These are phyloP conservation scores for Emericellopsis terricola DNA, from an alignment of 495 filamentous ascomycete genomes.

Conservation along the genomic window DNA sequence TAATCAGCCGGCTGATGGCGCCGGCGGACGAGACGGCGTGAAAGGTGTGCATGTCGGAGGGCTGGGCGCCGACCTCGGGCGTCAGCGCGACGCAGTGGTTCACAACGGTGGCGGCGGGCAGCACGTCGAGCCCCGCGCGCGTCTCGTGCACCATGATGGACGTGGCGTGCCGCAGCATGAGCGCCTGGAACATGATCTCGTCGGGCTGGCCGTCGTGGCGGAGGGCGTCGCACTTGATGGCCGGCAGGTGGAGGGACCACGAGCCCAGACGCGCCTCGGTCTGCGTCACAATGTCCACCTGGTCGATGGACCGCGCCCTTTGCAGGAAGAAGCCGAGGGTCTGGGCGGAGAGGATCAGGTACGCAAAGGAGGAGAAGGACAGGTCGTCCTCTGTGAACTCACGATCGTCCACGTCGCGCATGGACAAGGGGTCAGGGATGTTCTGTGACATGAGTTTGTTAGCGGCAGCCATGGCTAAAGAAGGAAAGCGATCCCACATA, in stretches of 20 bases:
- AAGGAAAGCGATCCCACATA: slow-evolving; percentile 8
- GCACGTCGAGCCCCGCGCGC: slow-evolving; percentile 15
- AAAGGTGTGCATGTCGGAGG: slow-evolving; percentile 27
- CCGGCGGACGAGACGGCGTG: slow-evolving; percentile 44
- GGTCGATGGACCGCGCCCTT: background rate
- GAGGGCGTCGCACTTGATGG: slow-evolving; percentile 37
- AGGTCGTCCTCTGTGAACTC: slow-evolving; percentile 28
- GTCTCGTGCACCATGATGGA: slow-evolving; percentile 37
- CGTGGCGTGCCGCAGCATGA: slow-evolving; percentile 38
- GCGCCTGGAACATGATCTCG: slow-evolving; percentile 54
- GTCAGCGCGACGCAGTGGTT: slow-evolving; percentile 8
- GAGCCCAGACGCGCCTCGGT: slow-evolving; percentile 42
- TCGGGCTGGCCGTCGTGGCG: slow-evolving; percentile 36
- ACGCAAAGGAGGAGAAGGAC: slow-evolving; percentile 41
- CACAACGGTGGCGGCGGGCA: slow-evolving; percentile 14
- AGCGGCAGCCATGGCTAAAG: background rate
- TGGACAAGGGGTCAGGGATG: slow-evolving; percentile 30
- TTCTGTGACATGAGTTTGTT: slow-evolving; percentile 12
- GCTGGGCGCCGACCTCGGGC: slow-evolving; percentile 9
- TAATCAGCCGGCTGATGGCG: slow-evolving; percentile 37
- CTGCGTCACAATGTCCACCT: slow-evolving; percentile 5
- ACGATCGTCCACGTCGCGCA: slow-evolving; percentile 36
- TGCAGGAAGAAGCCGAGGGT: background rate
- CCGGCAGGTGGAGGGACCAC: slow-evolving; percentile 43
- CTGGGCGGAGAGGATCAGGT: slow-evolving; percentile 18